These are phyloP conservation scores for Hermanozyma aechmeae DNA, from an alignment of 805 yeast genomes.

Conservation along the genomic window DNA sequence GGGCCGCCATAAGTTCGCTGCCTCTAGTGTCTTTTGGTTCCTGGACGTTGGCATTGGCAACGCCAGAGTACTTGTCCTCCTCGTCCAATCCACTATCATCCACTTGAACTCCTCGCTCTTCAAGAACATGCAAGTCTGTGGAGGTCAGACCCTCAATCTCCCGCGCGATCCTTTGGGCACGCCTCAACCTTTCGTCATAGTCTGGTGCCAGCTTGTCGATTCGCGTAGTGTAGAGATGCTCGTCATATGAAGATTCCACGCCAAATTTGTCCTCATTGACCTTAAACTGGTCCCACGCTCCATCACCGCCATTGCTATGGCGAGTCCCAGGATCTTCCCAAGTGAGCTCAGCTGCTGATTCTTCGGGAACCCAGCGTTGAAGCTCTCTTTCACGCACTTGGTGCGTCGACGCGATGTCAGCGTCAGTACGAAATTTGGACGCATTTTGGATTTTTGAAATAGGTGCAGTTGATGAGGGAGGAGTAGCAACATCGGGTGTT, in stretches of 20 bases:
- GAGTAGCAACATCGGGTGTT: no score
- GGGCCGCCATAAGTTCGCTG: conserved; percentile 39
- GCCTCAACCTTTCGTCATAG: conserved; percentile 49
- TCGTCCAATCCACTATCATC: conserved; percentile 89
- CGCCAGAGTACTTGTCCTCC: conserved; percentile 95
- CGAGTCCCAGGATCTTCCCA: conserved; percentile 27
- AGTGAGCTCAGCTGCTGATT: conserved; percentile 16
- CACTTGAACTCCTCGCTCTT: conserved; percentile 72
- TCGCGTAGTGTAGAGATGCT: conserved; percentile 77
- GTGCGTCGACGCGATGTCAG: conserved; percentile 50
- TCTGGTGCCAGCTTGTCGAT: conserved; percentile 65
- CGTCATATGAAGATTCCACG: conserved; percentile 75
- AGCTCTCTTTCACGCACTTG: conserved; percentile 59
- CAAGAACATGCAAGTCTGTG: conserved; percentile 76
- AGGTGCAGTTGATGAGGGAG: no score
- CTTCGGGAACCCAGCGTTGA: conserved; percentile 79
- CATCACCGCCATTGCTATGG: conserved; percentile 7
- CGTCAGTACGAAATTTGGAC: conserved; percentile 63
- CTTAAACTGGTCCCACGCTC: conserved; percentile 87
- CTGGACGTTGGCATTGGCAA: conserved; percentile 15
- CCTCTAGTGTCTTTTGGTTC: conserved; percentile 40
- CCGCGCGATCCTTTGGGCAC: conserved; percentile 71
- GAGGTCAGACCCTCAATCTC: conserved; percentile 64
- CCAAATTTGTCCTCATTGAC: conserved; percentile 89
- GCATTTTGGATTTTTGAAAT: no score